Evolutionary conservation across 1,139 yeast species (phyloP), one percentile per base, ranked within the genome.

Genomic region (Saccharomyces hybrid): DNA sequence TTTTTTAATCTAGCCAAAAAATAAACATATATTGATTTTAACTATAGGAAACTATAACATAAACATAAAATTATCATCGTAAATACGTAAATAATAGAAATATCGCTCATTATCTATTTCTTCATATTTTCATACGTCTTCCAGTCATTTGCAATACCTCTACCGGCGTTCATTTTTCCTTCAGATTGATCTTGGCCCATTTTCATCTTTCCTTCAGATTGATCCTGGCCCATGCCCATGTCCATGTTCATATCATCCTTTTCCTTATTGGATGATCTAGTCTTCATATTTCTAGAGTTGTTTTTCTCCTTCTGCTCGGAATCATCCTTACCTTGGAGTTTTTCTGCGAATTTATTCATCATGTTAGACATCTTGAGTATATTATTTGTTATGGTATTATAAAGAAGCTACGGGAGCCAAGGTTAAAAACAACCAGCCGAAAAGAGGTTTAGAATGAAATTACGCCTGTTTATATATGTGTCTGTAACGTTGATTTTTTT

Each of bases 331-430:
- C 61, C 61, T 32, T 61, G 51, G 21, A 65, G 48, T 50, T 64
- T 65, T 29, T 64, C 68, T 9, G 67, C 54, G 31, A 66, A 55
- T 51, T 65, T 65, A 56, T 66, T 64, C 28, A 65, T 52, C 53
- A 66, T 50, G 49, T 64, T 61, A 47, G 70, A 61, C 66, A 65
- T 65, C 41, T 48, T 38, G n/a, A 11, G 5, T 19, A 9, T 38
- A 9, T 19, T 38, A 9, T 9, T 19, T 11, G 2, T 6, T 38
- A 38, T 38, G 12, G 8, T 5, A 4, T 38, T 16, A 9, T 11
- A 19, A 16, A n/a, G 16, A 34, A 34, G 19, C 21, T 16, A 14
- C 42, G 9, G 8, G 9, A n/a, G 9, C 5, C 11, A 14, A 8
- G 21, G 16, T 34, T 14, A 34, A 34, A 12, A 14, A 34, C 11